phyloP scores from a whole-genome alignment of 306 rosid species.

The Citrullus amarus region DNA sequence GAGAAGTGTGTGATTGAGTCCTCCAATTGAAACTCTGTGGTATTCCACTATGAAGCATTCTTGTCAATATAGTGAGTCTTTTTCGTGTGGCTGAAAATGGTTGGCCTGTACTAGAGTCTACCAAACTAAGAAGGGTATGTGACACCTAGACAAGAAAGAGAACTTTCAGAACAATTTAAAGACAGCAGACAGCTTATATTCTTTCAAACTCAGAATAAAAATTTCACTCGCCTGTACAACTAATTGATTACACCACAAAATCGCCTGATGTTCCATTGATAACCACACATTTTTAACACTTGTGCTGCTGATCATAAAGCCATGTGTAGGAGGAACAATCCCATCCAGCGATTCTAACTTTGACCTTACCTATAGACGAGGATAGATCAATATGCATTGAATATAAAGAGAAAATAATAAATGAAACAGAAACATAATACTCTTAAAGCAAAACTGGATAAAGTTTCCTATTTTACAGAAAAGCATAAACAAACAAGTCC shows the following conservation, averaged over 20 bases:
- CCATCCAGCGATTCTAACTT: conserved; percentile 78
- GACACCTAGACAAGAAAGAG: conserved; percentile 56
- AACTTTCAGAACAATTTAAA: conserved; percentile 17
- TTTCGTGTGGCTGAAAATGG: conserved; percentile 51
- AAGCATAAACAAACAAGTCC: neutral
- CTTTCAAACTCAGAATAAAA: conserved; percentile 6
- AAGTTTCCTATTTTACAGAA: neutral
- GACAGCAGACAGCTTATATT: conserved; percentile 18
- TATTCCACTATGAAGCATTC: conserved; percentile 83
- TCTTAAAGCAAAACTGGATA: neutral
- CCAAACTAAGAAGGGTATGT: conserved; percentile 84
- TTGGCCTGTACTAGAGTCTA: conserved; percentile 65
- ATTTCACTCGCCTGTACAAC: conserved; percentile 70
- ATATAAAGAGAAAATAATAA: neutral
- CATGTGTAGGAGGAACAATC: conserved; percentile 94
- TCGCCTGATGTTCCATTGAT: conserved; percentile 98
- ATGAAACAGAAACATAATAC: neutral
- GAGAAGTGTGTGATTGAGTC: conserved; percentile 38
- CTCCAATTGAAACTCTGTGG: conserved; percentile 53
- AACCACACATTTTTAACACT: conserved; percentile 95
- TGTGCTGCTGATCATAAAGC: conserved; percentile 92
- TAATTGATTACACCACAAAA: conserved; percentile 93
- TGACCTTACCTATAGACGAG: conserved; percentile 50
- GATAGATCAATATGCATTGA: conserved; percentile 7
- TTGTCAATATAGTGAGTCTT: conserved; percentile 53